Conservation (phyloP, 1,284 basidiomycete genomes). For the Chalciporus piperatoides region DNA sequence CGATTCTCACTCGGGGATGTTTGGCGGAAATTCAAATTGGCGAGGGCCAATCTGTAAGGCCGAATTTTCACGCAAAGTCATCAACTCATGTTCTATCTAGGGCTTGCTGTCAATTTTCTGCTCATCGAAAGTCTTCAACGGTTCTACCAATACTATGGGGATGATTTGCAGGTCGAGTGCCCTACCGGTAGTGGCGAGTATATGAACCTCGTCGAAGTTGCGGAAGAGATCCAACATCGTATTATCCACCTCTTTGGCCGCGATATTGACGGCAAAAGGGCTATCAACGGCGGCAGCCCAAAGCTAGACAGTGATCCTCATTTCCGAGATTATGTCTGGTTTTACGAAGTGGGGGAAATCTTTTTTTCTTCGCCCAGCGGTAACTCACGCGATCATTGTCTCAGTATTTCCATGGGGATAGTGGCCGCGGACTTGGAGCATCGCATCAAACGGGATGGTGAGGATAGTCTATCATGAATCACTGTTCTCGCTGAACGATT, state of each 20-base stretch:
- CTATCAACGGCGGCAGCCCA: constrained; percentile 87
- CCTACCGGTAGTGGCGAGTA: constrained; percentile 93
- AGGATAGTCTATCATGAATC: constrained; percentile 23
- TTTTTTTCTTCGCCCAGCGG: not conserved
- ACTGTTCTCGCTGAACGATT: not conserved
- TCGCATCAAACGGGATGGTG: constrained; percentile 98
- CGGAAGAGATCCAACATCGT: constrained; percentile 96
- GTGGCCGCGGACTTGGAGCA: constrained; percentile 88
- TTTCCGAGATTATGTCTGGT: constrained; percentile 95
- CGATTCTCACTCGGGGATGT: constrained; percentile 96
- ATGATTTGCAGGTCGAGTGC: constrained; percentile 88
- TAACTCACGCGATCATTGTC: constrained; percentile 6
- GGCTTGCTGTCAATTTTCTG: constrained; percentile 95
- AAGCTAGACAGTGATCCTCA: constrained; percentile 92
- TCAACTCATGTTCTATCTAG: constrained; percentile 23
- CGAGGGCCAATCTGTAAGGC: constrained; percentile 75
- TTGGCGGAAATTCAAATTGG: constrained; percentile 98
- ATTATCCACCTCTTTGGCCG: constrained; percentile 96
- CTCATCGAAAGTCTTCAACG: constrained; percentile 92
- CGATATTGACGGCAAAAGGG: constrained; percentile 80
- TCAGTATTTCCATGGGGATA: constrained; percentile 94
- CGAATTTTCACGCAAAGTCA: not conserved
- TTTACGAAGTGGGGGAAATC: constrained; percentile 69
- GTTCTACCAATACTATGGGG: constrained; percentile 96
- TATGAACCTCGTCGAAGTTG: constrained; percentile 91